Conservation (phyloP, 345 rosid species). For the Conringia planisiliqua region DNA sequence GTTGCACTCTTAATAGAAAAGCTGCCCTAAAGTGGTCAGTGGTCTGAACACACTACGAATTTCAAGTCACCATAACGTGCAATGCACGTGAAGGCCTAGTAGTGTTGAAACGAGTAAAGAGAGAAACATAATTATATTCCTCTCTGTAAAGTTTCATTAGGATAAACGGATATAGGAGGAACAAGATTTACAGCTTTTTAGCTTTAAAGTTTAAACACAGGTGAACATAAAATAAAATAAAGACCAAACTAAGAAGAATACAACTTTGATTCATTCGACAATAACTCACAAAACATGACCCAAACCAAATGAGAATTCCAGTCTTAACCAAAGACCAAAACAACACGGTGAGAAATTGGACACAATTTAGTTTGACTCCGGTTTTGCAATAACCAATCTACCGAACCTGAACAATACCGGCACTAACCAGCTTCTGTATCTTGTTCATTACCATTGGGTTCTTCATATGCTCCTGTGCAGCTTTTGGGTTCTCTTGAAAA, state of each 20-base stretch:
- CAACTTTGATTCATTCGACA: not conserved
- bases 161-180: not conserved
- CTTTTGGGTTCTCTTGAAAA: constrained; percentile 90
- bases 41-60: not conserved
- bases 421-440: constrained; percentile 83
- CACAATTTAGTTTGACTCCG: not conserved
- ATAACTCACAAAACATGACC: not conserved
- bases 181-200: constrained; percentile 12
- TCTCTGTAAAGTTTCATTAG: not conserved
- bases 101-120: not conserved
- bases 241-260: not conserved
- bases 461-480: constrained; percentile 90
- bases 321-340: not conserved
- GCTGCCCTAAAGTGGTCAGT: not conserved
- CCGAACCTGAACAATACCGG: constrained; percentile 88
- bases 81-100: not conserved
- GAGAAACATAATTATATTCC: not conserved
- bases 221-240: not conserved
- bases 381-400: constrained; percentile 14
- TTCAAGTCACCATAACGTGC: not conserved
- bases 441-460: constrained; percentile 93
- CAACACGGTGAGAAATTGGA: not conserved
- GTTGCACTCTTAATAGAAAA: not conserved
- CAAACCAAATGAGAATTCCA: not conserved
- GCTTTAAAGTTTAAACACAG: not conserved